Evolutionary conservation across 2,329 filamentous ascomycete genomes (phyloP).

Genomic region (Podosphaera fusca): DNA sequence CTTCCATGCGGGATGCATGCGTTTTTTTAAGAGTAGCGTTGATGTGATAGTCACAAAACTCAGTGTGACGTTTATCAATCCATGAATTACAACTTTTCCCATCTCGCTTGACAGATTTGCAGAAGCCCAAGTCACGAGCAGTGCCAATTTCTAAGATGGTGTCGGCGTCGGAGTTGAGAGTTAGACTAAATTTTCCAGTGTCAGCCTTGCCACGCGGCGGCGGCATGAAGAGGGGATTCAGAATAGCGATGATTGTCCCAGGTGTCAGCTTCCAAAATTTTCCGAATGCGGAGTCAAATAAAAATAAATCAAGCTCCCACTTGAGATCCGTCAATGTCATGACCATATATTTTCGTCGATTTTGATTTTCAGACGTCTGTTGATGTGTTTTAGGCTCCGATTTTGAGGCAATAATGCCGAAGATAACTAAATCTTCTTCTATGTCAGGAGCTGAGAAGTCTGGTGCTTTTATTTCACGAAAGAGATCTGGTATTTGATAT

Average conservation of each 20-base stretch:
- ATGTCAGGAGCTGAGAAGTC: constrained; percentile 60
- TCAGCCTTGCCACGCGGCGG: constrained; percentile 53
- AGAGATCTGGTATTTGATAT: constrained; percentile 56
- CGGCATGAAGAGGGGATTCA: constrained; percentile 82
- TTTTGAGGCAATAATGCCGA: constrained; percentile 73
- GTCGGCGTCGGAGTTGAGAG: constrained; percentile 67
- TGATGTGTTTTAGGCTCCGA: constrained; percentile 50
- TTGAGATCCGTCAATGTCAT: constrained; percentile 70
- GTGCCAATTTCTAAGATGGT: constrained; percentile 74
- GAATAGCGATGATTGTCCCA: constrained; percentile 75
- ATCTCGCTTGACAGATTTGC: constrained; percentile 65
- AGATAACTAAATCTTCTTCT: constrained; percentile 72
- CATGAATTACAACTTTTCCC: constrained; percentile 60
- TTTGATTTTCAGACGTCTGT: constrained; percentile 21
- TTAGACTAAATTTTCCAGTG: constrained; percentile 65
- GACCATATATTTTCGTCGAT: constrained; percentile 73
- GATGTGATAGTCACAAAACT: constrained; percentile 84
- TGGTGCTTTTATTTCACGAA: constrained; percentile 62
- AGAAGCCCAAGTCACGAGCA: constrained; percentile 69
- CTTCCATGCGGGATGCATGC: constrained; percentile 45
- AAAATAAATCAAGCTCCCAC: constrained; percentile 75
- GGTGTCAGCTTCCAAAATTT: constrained; percentile 84
- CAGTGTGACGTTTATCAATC: constrained; percentile 72
- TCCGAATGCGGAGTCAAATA: constrained; percentile 78
- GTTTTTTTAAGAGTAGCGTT: constrained; percentile 57